phyloP scores from a whole-genome alignment of 495 filamentous ascomycete species.

The Trichodelitschia bisporula region DNA sequence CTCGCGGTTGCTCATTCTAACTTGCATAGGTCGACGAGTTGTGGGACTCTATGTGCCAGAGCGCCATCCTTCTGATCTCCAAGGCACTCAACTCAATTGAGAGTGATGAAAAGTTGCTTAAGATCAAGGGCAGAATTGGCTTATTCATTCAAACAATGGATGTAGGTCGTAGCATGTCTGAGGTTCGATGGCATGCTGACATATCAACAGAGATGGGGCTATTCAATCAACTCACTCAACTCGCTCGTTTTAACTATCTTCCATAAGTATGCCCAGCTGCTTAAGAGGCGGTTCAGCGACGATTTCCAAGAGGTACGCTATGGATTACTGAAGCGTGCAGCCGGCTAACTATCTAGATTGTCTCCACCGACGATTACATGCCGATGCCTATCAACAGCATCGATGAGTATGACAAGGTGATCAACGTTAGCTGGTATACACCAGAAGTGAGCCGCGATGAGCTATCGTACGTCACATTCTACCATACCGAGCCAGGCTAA shows the following conservation, averaged over 20 bases:
- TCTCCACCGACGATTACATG: slow-evolving; percentile 96
- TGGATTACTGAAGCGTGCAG: neutral
- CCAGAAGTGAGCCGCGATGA: slow-evolving; percentile 55
- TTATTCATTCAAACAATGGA: slow-evolving; percentile 97
- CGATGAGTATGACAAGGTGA: slow-evolving; percentile 89
- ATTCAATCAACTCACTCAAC: slow-evolving; percentile 59
- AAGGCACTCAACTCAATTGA: slow-evolving; percentile 51
- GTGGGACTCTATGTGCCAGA: slow-evolving; percentile 95
- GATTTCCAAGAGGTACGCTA: slow-evolving; percentile 64
- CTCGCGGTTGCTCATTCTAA: neutral
- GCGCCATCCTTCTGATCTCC: slow-evolving; percentile 52
- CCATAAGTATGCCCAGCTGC: slow-evolving; percentile 74
- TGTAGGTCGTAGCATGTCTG: slow-evolving; percentile 20
- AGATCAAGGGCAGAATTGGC: slow-evolving; percentile 77
- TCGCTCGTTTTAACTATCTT: slow-evolving; percentile 67
- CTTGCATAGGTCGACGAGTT: slow-evolving; percentile 58
- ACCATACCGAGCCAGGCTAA: neutral
- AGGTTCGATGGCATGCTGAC: neutral
- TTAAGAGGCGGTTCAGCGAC: slow-evolving; percentile 72
- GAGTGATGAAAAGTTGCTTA: slow-evolving; percentile 63
- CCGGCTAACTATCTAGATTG: slow-evolving; percentile 30
- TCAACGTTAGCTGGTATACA: slow-evolving; percentile 79
- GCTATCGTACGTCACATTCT: slow-evolving; percentile 32
- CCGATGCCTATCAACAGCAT: slow-evolving; percentile 78
- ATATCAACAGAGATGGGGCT: slow-evolving; percentile 37